Evolutionary conservation across 352 stramenopile genomes (phyloP).

Genomic region (Phytophthora pisi): DNA sequence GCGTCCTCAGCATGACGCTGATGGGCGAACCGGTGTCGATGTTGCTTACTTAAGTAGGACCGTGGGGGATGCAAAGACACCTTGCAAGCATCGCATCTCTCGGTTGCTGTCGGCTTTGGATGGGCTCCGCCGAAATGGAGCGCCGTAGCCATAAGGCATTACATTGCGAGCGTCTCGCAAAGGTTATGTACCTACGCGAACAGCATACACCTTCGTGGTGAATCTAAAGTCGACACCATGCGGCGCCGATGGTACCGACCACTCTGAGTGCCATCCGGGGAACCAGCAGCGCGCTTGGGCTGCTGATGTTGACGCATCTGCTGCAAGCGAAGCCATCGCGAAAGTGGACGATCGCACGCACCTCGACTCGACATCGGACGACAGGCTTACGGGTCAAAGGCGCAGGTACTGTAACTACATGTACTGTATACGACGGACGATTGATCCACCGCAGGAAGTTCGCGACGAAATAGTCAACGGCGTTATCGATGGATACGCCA

Average conservation of each 20-base stretch:
- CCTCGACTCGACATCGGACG: neutral
- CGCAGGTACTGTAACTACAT: neutral
- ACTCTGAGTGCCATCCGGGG: slow-evolving; percentile 1
- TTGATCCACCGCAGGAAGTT: neutral
- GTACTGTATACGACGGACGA: neutral
- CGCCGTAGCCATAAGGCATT: neutral
- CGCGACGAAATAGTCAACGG: slow-evolving; percentile 2
- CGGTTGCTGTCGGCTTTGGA: neutral
- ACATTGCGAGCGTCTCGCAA: slow-evolving; percentile 2
- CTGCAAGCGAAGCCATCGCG: slow-evolving; percentile 26
- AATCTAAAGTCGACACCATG: neutral
- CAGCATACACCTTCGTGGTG: neutral
- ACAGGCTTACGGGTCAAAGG: slow-evolving; percentile 10
- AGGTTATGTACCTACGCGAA: slow-evolving; percentile 3
- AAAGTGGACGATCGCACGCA: slow-evolving; percentile 9
- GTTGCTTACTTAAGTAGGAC: too few relatives aligned
- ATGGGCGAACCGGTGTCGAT: neutral
- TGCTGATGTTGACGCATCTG: slow-evolving; percentile 26
- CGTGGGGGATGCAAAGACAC: slow-evolving; percentile 24
- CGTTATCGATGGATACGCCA: neutral
- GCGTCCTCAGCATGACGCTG: neutral
- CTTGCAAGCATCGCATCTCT: slow-evolving; percentile 13
- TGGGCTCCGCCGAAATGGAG: neutral
- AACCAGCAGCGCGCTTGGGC: neutral
- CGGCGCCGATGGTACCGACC: neutral